phyloP scores from a whole-genome alignment of 2,329 filamentous ascomycete genomes.

The Xylariaceae sp. region DNA sequence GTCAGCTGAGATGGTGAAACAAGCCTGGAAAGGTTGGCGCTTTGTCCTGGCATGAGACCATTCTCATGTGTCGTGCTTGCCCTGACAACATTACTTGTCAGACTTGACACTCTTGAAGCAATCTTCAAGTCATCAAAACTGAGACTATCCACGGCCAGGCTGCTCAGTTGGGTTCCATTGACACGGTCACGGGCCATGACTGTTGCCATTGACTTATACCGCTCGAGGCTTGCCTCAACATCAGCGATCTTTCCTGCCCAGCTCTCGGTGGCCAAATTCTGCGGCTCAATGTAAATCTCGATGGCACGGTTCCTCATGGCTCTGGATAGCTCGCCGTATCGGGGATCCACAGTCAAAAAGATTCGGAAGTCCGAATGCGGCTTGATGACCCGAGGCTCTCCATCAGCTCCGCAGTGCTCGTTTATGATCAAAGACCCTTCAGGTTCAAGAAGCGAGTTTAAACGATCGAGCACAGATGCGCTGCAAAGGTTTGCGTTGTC shows the following conservation, averaged over 20 bases:
- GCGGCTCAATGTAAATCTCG: conserved; percentile 70
- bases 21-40: conserved; percentile 17
- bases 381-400: conserved; percentile 70
- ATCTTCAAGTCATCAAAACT: conserved; percentile 42
- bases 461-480: conserved; percentile 84
- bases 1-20: conserved; percentile 32
- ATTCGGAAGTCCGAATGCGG: conserved; percentile 86
- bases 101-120: conserved; percentile 30
- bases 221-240: conserved; percentile 46
- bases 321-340: conserved; percentile 86
- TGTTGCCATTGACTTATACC: conserved; percentile 39
- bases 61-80: conserved; percentile 3
- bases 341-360: conserved; percentile 88
- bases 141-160: conserved; percentile 42
- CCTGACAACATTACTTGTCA: conserved; percentile 10
- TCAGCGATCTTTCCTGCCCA: conserved; percentile 40
- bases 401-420: conserved; percentile 80
- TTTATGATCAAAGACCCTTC: conserved; percentile 86
- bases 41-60: conserved; percentile 7
- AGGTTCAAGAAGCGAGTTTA: conserved; percentile 92
- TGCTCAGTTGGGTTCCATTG: conserved; percentile 29
- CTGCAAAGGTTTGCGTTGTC: conserved; percentile 98
- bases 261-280: conserved; percentile 31
- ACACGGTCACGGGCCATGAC: conserved; percentile 30
- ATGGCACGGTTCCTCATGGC: conserved; percentile 95